phyloP scores from a whole-genome alignment of 306 rosid species.

The Citrullus colocynthis region DNA sequence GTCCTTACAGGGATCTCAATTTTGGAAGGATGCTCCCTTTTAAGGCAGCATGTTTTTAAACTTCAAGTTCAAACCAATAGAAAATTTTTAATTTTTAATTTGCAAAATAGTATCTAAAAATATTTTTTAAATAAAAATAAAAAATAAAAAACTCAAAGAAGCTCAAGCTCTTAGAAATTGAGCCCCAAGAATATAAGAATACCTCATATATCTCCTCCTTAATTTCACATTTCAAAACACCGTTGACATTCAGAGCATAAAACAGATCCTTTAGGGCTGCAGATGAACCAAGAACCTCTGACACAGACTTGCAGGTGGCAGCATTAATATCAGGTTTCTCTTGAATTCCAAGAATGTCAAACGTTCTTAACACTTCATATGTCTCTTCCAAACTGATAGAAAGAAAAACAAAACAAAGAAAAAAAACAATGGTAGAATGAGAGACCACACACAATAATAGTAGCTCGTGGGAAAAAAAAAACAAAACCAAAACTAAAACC shows the following conservation, averaged over 20 bases:
- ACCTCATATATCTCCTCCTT: slow-evolving; percentile 49
- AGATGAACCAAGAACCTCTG: slow-evolving; percentile 44
- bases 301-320: slow-evolving; percentile 42
- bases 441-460: not conserved
- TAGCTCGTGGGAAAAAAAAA: not conserved
- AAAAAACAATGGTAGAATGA: not conserved
- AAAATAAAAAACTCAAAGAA: not conserved
- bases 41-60: not conserved
- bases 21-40: not conserved
- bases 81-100: not conserved
- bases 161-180: slow-evolving; percentile 7
- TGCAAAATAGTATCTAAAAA: not conserved
- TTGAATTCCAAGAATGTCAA: slow-evolving; percentile 54
- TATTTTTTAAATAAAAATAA: not conserved
- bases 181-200: slow-evolving; percentile 8
- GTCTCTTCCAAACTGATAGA: slow-evolving; percentile 67
- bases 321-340: slow-evolving; percentile 40
- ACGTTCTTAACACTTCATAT: slow-evolving; percentile 60
- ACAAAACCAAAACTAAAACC: not conserved
- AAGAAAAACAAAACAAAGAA: not conserved
- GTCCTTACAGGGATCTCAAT: not conserved
- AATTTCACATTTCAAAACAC: slow-evolving; percentile 52
- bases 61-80: not conserved
- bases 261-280: slow-evolving; percentile 54
- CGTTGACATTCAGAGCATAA: slow-evolving; percentile 57